Base-by-base conservation (phyloP, 2,329 filamentous ascomycete genomes). In the Exophiala lecanii-corni region DNA sequence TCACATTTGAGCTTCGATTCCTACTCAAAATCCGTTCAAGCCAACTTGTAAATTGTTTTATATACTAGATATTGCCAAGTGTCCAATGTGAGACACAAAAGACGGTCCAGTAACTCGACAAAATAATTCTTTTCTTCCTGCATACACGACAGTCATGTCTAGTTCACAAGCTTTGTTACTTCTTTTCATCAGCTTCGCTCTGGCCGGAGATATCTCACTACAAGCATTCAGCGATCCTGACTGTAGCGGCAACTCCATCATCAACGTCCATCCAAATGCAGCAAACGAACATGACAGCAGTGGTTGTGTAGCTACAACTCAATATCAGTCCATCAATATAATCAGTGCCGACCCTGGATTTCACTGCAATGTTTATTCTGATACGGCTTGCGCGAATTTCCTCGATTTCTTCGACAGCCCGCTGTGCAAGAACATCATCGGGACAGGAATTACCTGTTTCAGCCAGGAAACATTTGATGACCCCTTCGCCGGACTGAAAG, bases 201-300 rank as follows among this genome's bases (percentile, higher is more conserved):
- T n/a, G n/a, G 30, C 21, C 9, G 1, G 17, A 17, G 43, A 45
- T 13, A 45, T 45, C 43, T 45, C 43, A 15, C 30, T 45, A 30
- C 38, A 46, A 21, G 28, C 25, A 3, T 38, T 46, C n/a, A 19
- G 4, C 33, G 38, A 41, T 33, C 9, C 15, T 12, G n/a, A 12
- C n/a, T 46, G 43, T 21, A 33, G 37, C 1, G 43, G 37, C 16
- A 17, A 19, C 16, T 6, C 30, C 7, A 7, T 33, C 16, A 6
- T 13, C 10, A 35, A 35, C n/a, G 33, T 35, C 12, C 16, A 10
- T 16, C 20, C 20, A 31, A 23, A 17, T 17, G n/a, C 20, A 21
- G 26, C 10, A 2, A 17, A 34, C 7, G 7, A 5, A 0, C 7
- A 15, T 9, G 32, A 41, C 26, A 28, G 38, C 32, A 46, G 38